These are phyloP conservation scores for Capronia americana DNA, from an alignment of 2,329 filamentous ascomycete species.

Conservation along the genomic window DNA sequence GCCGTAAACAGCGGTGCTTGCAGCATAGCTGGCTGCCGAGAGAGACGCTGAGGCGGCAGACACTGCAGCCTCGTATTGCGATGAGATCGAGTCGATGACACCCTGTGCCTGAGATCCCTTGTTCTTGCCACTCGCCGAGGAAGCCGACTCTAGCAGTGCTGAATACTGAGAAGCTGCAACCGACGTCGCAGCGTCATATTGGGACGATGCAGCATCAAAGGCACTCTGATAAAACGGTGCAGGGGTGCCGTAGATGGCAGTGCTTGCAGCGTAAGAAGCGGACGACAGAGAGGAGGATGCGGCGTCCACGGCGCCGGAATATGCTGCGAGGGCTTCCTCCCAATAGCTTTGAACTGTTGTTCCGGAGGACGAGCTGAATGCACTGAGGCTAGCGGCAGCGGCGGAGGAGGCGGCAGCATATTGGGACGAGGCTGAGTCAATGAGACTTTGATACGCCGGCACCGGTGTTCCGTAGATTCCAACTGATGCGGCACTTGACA, in stretches of 20 bases:
- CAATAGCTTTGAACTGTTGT: conserved; percentile 49
- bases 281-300: conserved; percentile 52
- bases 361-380: conserved; percentile 61
- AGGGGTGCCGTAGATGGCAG: conserved; percentile 42
- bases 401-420: conserved; percentile 70
- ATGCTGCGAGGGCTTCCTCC: conserved; percentile 53
- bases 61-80: conserved; percentile 53
- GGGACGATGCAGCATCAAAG: conserved; percentile 45
- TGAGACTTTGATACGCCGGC: conserved; percentile 54
- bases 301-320: conserved; percentile 51
- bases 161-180: conserved; percentile 52
- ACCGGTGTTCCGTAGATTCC: conserved; percentile 59
- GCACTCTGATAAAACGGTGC: conserved; percentile 46
- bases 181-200: conserved; percentile 47
- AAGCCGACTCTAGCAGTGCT: conserved; percentile 49
- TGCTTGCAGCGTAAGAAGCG: conserved; percentile 45
- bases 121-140: conserved; percentile 44
- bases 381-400: conserved; percentile 61
- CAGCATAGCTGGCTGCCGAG: conserved; percentile 47
- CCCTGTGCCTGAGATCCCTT: conserved; percentile 48
- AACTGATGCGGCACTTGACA: conserved; percentile 58
- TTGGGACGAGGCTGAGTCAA: conserved; percentile 49
- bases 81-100: conserved; percentile 53
- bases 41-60: conserved; percentile 53
- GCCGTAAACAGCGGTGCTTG: conserved; percentile 47